Conservation (phyloP, 2,329 filamentous ascomycete species). For the Albifimbria verrucaria region DNA sequence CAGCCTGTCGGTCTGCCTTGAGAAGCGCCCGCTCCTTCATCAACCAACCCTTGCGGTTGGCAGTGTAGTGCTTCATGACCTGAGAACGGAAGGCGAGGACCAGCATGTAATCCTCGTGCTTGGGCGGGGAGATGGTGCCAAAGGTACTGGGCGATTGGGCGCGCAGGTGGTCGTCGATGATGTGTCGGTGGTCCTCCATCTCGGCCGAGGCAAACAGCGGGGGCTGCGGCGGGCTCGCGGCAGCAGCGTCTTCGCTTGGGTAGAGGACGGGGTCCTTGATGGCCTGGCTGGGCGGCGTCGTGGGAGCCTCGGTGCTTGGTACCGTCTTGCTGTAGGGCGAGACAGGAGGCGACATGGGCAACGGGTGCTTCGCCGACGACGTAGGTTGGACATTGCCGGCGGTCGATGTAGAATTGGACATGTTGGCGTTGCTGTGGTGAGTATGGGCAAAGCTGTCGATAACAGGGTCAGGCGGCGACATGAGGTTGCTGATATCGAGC, state of each 20-base stretch:
- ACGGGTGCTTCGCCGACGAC: slow-evolving; percentile 27
- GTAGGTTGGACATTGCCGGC: slow-evolving; percentile 19
- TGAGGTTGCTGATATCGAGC: slow-evolving; percentile 51
- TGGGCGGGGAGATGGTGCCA: slow-evolving; percentile 42
- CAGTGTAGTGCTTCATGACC: slow-evolving; percentile 42
- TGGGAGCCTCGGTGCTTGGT: slow-evolving; percentile 25
- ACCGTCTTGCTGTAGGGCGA: slow-evolving; percentile 44
- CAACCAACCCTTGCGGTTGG: slow-evolving; percentile 46
- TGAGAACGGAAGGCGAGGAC: slow-evolving; percentile 50
- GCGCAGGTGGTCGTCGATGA: slow-evolving; percentile 49
- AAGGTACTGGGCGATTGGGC: slow-evolving; percentile 42
- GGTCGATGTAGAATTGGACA: slow-evolving; percentile 13
- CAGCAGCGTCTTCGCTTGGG: slow-evolving; percentile 40
- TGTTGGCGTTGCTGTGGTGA: slow-evolving; percentile 9
- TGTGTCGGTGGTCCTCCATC: slow-evolving; percentile 37
- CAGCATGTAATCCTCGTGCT: slow-evolving; percentile 51
- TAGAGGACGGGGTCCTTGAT: slow-evolving; percentile 58
- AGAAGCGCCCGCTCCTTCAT: slow-evolving; percentile 48
- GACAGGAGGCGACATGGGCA: slow-evolving; percentile 55
- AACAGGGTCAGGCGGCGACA: slow-evolving; percentile 59
- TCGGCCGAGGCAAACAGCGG: slow-evolving; percentile 48
- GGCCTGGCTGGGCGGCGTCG: slow-evolving; percentile 23
- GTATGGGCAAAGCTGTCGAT: slow-evolving; percentile 50
- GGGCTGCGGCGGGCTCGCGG: slow-evolving; percentile 38
- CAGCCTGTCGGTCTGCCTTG: slow-evolving; percentile 42